Conservation (phyloP, 441 rosid genomes). For the Populus hybrid region DNA sequence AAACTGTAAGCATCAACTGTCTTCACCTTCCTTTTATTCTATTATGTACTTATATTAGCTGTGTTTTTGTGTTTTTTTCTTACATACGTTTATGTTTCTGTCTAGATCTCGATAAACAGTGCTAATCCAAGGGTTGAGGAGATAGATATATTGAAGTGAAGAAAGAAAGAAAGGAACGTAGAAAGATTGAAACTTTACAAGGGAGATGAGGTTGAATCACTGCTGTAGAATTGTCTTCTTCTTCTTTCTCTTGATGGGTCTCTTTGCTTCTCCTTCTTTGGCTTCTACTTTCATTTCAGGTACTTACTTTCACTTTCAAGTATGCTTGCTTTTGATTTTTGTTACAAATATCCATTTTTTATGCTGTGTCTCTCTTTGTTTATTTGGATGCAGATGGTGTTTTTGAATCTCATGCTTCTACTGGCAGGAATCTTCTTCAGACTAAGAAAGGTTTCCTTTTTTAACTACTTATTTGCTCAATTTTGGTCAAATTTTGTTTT, state of each 20-base stretch:
- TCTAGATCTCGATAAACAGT: not conserved
- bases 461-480: not conserved
- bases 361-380: conserved; percentile 17
- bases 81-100: not conserved
- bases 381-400: conserved; percentile 36
- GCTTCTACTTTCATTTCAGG: conserved; percentile 39
- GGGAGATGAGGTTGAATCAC: conserved; percentile 13
- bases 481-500: not conserved
- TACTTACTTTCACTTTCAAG: not conserved
- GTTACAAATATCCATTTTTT: not conserved
- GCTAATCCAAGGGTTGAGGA: not conserved
- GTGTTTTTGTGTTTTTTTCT: not conserved
- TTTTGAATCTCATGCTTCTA: conserved; percentile 31
- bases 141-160: not conserved
- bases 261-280: conserved; percentile 22
- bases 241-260: conserved; percentile 16
- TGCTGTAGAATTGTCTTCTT: not conserved
- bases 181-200: not conserved
- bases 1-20: not conserved
- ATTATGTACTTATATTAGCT: not conserved
- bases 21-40: not conserved
- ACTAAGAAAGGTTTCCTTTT: conserved; percentile 41
- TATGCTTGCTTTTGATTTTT: not conserved
- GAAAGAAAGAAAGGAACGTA: not conserved
- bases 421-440: conserved; percentile 51